phyloP scores from a whole-genome alignment of 2,329 filamentous ascomycete species.

The Arthroderma uncinatum region DNA sequence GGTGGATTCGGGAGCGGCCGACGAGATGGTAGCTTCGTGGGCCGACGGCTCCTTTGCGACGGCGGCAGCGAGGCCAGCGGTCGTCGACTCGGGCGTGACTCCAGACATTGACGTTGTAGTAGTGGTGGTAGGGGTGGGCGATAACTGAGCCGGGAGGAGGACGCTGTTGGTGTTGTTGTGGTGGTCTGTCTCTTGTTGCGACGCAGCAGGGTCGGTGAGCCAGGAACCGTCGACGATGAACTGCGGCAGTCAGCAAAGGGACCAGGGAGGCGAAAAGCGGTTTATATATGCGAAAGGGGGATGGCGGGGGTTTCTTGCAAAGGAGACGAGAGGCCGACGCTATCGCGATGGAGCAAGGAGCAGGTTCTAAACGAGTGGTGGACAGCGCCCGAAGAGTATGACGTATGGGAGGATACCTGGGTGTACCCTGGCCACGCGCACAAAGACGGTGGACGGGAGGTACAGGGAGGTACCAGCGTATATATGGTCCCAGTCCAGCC shows the following conservation, averaged over 20 bases:
- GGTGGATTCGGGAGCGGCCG: slow-evolving; percentile 55
- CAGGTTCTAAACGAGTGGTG: background rate
- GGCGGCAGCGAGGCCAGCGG: slow-evolving; percentile 55
- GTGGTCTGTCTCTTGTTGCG: slow-evolving; percentile 64
- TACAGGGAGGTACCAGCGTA: background rate
- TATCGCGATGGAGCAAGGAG: background rate
- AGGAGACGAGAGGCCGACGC: background rate
- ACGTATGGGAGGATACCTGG: background rate
- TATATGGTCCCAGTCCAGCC: background rate
- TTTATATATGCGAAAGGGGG: too few species aligned
- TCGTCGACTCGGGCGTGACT: slow-evolving; percentile 58
- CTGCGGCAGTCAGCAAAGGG: slow-evolving; percentile 37
- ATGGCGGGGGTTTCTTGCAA: background rate
- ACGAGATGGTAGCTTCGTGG: slow-evolving; percentile 45
- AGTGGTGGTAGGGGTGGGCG: slow-evolving; percentile 5
- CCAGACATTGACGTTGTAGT: slow-evolving; percentile 40
- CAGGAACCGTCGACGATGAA: slow-evolving; percentile 92
- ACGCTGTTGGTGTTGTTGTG: slow-evolving; percentile 89
- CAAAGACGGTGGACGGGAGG: background rate
- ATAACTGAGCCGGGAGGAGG: slow-evolving; percentile 59
- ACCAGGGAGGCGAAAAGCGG: background rate
- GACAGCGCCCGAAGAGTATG: background rate
- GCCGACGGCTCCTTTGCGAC: slow-evolving; percentile 43
- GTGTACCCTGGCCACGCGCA: background rate
- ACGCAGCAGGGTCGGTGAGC: slow-evolving; percentile 69